These are phyloP conservation scores for Cutaneotrichosporon sp. DNA, from an alignment of 1,284 basidiomycete genomes.

Conservation along the genomic window DNA sequence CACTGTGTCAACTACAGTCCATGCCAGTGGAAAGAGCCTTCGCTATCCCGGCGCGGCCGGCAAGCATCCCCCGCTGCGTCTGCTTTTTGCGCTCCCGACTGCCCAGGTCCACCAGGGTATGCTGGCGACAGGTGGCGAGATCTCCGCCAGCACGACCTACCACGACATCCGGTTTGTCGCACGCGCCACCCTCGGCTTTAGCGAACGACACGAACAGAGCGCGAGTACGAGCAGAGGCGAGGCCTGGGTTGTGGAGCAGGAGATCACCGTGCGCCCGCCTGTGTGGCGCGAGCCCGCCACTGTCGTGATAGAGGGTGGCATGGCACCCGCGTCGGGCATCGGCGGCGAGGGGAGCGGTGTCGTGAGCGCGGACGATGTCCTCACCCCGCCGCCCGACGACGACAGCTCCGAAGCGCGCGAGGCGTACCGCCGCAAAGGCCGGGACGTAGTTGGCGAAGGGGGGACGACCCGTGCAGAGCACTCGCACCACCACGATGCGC, in stretches of 20 bases:
- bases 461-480: constrained; percentile 35
- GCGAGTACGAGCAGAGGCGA: neutral
- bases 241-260: constrained; percentile 36
- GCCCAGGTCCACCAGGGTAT: constrained; percentile 29
- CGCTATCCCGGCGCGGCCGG: constrained; percentile 43
- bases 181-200: constrained; percentile 45
- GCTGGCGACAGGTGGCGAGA: constrained; percentile 44
- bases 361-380: constrained; percentile 14
- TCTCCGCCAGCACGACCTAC: constrained; percentile 39
- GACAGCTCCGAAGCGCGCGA: constrained; percentile 39
- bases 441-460: constrained; percentile 45
- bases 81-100: constrained; percentile 50
- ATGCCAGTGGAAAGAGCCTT: constrained; percentile 49
- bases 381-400: constrained; percentile 15
- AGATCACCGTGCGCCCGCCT: constrained; percentile 36
- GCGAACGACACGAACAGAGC: constrained; percentile 9
- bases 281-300: constrained; percentile 41
- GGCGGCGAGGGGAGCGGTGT: constrained; percentile 1
- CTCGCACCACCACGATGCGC: constrained; percentile 15
- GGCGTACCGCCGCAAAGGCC: constrained; percentile 51
- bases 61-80: constrained; percentile 41
- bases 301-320: constrained; percentile 37
- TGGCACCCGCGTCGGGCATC: constrained; percentile 23
- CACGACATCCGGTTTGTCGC: constrained; percentile 44
- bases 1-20: constrained; percentile 24